phyloP scores from a whole-genome alignment of 306 rosid genomes.

The Cucurbita argyrosperma region DNA sequence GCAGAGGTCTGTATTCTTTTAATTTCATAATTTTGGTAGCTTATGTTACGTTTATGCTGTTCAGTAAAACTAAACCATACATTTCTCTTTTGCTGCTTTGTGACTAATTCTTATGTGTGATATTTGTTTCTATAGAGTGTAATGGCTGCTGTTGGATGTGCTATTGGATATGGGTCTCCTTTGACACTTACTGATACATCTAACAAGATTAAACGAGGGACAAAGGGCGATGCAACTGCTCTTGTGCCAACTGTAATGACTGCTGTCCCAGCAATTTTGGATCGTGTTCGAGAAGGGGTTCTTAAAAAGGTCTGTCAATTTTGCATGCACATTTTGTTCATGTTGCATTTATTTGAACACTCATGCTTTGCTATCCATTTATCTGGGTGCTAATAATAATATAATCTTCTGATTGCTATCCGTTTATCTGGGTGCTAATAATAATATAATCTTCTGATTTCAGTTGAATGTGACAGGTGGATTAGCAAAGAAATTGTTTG shows the following conservation, averaged over 20 bases:
- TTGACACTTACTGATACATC: slow-evolving; percentile 94
- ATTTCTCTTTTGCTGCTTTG: background rate
- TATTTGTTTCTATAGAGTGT: slow-evolving; percentile 41
- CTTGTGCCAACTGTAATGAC: slow-evolving; percentile 80
- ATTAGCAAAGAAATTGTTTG: slow-evolving; percentile 58
- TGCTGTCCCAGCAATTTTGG: slow-evolving; percentile 94
- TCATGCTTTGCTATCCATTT: background rate
- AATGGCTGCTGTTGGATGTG: slow-evolving; percentile 69
- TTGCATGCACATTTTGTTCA: slow-evolving; percentile 8
- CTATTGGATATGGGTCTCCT: slow-evolving; percentile 89
- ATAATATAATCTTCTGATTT: slow-evolving; percentile 13
- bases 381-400: background rate
- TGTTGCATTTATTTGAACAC: background rate
- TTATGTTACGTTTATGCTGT: background rate
- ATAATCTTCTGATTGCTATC: background rate
- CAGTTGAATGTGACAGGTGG: slow-evolving; percentile 85
- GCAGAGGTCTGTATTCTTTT: slow-evolving; percentile 59
- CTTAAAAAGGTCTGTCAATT: slow-evolving; percentile 56
- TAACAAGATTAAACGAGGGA: slow-evolving; percentile 79
- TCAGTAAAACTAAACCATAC: background rate
- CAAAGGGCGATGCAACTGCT: slow-evolving; percentile 63
- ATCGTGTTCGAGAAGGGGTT: slow-evolving; percentile 93
- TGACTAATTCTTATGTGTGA: slow-evolving; percentile 15
- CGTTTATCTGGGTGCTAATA: slow-evolving; percentile 1
- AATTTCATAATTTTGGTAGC: slow-evolving; percentile 11